These are phyloP conservation scores for Curvularia sp. DNA, from an alignment of 2,329 filamentous ascomycete genomes.

Conservation along the genomic window DNA sequence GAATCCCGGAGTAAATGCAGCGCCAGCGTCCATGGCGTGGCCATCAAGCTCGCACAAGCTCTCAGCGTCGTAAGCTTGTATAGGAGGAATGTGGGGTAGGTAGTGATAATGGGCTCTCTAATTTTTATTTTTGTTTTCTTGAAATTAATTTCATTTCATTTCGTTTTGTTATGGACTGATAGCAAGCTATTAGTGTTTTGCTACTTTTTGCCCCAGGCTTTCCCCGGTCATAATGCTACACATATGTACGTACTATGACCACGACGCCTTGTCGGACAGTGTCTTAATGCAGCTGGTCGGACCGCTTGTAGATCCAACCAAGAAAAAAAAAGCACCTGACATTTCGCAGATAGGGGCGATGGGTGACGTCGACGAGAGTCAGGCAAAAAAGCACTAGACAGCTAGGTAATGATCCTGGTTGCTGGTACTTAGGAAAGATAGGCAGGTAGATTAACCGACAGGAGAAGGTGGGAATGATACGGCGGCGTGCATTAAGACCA, in stretches of 20 bases:
- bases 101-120: neutral
- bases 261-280: neutral
- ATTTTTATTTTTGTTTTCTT: neutral
- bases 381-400: neutral
- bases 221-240: too few species aligned
- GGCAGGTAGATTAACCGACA: neutral
- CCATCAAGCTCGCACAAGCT: constrained; percentile 33
- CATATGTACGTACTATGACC: too few species aligned
- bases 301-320: neutral
- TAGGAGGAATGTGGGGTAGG: constrained; percentile 7
- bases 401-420: neutral
- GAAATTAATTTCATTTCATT: neutral
- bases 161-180: too few species aligned
- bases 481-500: neutral
- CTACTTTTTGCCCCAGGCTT: too few species aligned
- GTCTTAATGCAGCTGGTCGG: neutral
- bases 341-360: neutral
- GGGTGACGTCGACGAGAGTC: neutral
- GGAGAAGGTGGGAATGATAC: neutral
- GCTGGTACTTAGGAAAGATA: neutral
- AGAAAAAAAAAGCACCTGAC: neutral
- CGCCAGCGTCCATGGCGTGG: neutral
- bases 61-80: constrained; percentile 14
- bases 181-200: too few species aligned
- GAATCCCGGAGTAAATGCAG: neutral